These are phyloP conservation scores for Rheum nobile DNA, from an alignment of 148 eudicot species.

Conservation along the genomic window DNA sequence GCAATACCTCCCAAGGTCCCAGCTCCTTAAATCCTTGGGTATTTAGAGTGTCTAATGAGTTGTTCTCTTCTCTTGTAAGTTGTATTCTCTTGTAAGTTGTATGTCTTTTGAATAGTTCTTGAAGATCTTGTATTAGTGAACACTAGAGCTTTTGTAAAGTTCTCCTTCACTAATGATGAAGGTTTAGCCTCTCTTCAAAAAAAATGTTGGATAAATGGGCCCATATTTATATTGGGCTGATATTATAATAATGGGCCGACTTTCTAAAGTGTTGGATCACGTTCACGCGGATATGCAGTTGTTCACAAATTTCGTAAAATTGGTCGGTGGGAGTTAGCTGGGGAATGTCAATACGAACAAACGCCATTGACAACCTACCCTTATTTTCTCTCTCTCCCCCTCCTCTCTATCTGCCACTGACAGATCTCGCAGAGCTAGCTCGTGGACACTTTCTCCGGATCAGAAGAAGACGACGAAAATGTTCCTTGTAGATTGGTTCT, in stretches of 20 bases:
- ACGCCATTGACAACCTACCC: conserved; percentile 9
- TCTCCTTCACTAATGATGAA: too few relatives aligned
- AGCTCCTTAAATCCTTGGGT: too few relatives aligned
- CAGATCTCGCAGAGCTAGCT: conserved; percentile 6
- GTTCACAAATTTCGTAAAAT: neutral
- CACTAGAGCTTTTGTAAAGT: too few relatives aligned
- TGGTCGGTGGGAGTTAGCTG: conserved; percentile 4
- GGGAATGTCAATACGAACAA: neutral
- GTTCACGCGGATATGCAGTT: neutral
- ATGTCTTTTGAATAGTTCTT: too few relatives aligned
- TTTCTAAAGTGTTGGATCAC: neutral
- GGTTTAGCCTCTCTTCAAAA: too few relatives aligned
- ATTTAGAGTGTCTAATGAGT: too few relatives aligned
- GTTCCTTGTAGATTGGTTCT: conserved; percentile 51
- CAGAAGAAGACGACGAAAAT: conserved; percentile 11
- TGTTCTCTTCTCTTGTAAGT: too few relatives aligned
- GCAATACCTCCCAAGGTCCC: too few relatives aligned
- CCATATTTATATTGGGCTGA: neutral
- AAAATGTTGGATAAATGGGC: neutral
- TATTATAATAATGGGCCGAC: neutral
- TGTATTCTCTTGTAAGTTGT: too few relatives aligned
- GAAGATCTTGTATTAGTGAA: too few relatives aligned
- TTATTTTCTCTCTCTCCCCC: neutral
- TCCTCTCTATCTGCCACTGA: neutral
- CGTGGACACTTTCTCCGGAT: neutral